Base-by-base conservation (phyloP, 2,329 filamentous ascomycete genomes). In the Plenodomus biglobosus region DNA sequence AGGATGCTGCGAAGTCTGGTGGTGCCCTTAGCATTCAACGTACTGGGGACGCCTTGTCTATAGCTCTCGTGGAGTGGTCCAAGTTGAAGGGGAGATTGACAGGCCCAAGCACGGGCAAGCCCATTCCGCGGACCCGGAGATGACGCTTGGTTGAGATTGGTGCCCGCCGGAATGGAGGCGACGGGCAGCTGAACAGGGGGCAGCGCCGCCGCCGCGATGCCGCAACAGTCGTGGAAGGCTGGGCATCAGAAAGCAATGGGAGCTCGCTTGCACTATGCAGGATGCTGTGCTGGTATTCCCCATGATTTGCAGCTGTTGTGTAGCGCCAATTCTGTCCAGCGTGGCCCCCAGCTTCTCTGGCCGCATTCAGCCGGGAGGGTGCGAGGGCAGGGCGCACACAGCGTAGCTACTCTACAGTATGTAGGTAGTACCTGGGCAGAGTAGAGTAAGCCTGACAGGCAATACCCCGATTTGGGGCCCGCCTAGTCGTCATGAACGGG, bases 151-250 rank as follows among this genome's bases (percentile, higher is more conserved):
- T 52, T 34, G 32, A 44, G 30, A 37, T 19, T 51, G 57, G 44
- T 37, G 56, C 41, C 44, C 48, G 51, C 50, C 42, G 47, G 42
- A 42, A 40, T 38, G 45, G 40, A 38, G 6, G 27, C 27, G 27
- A 32, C 11, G 48, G 32, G 44, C 18, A 42, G 34, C 19, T 43
- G 42, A 53, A 48, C 17, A 21, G 42, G 58, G 7, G 30, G 22
- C 38, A 27, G 39, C 42, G 53, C 58, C 52, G 38, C 38, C 24
- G n/a, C n/a, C n/a, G n/a, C 38, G 40, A 47, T 56, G 40, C 49
- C 44, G 49, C 55, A 48, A 48, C 41, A 56, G 53, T 48, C 44
- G 35, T 48, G 41, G 49, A 50, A 44, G 42, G 50, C 52, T 50
- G 42, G 48, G 18, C 43, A 52, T 44, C 44, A 22, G 40, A 41